A percentile compares a stretch with the other conserved stretches of the same genome.
Conservation (phyloP, 1,139 yeast species). For the Suhomyces taliae region DNA sequence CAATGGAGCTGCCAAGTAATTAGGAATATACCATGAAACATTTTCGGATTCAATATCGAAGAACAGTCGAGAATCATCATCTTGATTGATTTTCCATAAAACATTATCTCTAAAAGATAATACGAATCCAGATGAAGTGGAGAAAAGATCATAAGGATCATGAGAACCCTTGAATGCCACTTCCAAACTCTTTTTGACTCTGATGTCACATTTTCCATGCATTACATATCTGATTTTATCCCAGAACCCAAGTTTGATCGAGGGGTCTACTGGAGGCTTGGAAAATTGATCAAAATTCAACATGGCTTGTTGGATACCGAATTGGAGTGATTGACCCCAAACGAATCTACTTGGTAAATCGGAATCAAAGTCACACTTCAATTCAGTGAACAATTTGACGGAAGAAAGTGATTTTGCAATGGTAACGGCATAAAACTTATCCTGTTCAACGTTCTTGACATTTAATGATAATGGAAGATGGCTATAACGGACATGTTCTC, state of each 20-base stretch:
- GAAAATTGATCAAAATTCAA: conserved; percentile 79
- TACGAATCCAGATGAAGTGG: conserved; percentile 41
- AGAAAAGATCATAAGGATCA: conserved; percentile 46
- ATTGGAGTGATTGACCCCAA: conserved; percentile 86
- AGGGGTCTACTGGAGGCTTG: conserved; percentile 73
- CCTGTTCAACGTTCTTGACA: conserved; percentile 34
- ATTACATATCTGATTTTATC: conserved; percentile 51
- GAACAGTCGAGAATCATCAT: conserved; percentile 40
- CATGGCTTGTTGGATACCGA: conserved; percentile 82
- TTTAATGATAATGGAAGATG: conserved; percentile 56
- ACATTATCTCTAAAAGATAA: conserved; percentile 40
- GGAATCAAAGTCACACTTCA: conserved; percentile 57
- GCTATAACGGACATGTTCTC: conserved; percentile 56
- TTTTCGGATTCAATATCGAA: conserved; percentile 39
- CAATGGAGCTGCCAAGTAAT: conserved; percentile 58
- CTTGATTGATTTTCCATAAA: conserved; percentile 40
- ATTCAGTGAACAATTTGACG: conserved; percentile 67
- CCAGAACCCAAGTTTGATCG: conserved; percentile 58
- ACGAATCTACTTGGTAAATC: conserved; percentile 64
- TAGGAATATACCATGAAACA: conserved; percentile 55
- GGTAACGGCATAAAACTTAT: conserved; percentile 53
- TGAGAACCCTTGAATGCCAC: conserved; percentile 52
- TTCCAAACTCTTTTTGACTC: conserved; percentile 45
- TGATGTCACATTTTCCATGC: conserved; percentile 46
- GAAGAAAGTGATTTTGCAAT: conserved; percentile 79